Evolutionary conservation across 2,329 filamentous ascomycete species (phyloP), one percentile per base, ranked within the genome.

Genomic region (Aspergillus bombycis): DNA sequence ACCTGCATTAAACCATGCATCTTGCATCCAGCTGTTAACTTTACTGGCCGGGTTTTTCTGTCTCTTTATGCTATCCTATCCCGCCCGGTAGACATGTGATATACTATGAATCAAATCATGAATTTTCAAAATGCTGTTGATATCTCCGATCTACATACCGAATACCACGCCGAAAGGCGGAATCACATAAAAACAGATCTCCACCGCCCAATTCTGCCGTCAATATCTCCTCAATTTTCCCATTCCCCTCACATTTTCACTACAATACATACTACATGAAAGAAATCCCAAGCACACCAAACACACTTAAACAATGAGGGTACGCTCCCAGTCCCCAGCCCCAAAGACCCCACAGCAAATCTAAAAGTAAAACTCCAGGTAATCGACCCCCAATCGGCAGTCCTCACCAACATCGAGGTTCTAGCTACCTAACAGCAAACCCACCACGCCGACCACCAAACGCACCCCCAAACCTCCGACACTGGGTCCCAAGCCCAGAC

Each of bases 351-450:
- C 9, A 28, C 45, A 19, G 12, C 12, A 8, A 48, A 16, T 1
- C 21, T 26, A 26, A 26, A 12, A 46, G 6, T 23, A 14, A 23
- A 46, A 46, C 5, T 12, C 4, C 48, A 81, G 79, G 76, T 82
- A 36, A 73, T 81, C 61, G 79, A 82, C 66, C 78, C 80, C 53
- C 80, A 81, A 72, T 73, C 76, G 38, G 79, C 79, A n/a, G 73
- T 77, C 32, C 73, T 82, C 57, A 79, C 78, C 57, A 82, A 80
- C 65, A 71, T 78, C 30, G 80, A 82, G 73, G 79, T 82, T 54
- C 72, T 81, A 43, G 73, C 77, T 78, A 81, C 63, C 65, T 81
- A 41, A 76, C 75, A 16, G 65, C 74, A 28, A 78, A 80, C 60
- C 79, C 79, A 28, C 79, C 79, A 43, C 77, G 79, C 65, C 73